Base-by-base conservation (phyloP, 2,329 filamentous ascomycete genomes). In the Polytolypa hystricis region DNA sequence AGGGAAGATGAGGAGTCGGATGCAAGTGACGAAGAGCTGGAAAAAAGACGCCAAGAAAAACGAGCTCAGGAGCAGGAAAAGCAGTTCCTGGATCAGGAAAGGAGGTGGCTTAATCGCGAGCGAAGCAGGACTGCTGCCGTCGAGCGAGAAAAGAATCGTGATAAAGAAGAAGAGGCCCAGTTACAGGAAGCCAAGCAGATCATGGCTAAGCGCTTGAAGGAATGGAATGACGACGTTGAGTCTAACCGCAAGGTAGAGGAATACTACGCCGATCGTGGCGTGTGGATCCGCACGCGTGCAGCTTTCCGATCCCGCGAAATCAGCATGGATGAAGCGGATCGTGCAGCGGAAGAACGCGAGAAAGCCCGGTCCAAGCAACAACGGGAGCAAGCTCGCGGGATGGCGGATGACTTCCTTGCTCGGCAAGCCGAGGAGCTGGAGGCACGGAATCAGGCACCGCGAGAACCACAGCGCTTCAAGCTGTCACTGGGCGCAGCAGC, bases 181-280 rank as follows among this genome's bases (percentile, higher is more conserved):
- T 58, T 73, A 2, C 73, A 79, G 43, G 71, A 76, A 32, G 72
- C 74, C 35, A 75, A 71, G 41, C 74, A 79, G 19, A 74, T 77
- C 33, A 78, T 81, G 60, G 74, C 81, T 5, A 77, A 83, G 49
- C 74, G 81, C 39, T 69, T 94, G 9, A 70, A 71, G 30, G 76
- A 80, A n/a, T 96, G 86, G 75, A 81, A 96, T 48, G 91, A 98
- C 49, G 86, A 94, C 48, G 65, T 72, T n/a, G 87, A 96, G 61
- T 72, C 75, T 5, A 69, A 68, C 12, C 72, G 79, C 16, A 86
- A 84, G 58, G 64, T 66, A 3, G 77, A 86, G 42, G 73, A 82
- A 26, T 98, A 95, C 66, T 96, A 95, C 61, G 71, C 79, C 33
- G 89, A 98, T 50, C 82, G 81, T 33, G 81, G 79, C 27, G 72